Evolutionary conservation across 805 yeast genomes (phyloP).

Genomic region (Barnettozyma sucrosica): DNA sequence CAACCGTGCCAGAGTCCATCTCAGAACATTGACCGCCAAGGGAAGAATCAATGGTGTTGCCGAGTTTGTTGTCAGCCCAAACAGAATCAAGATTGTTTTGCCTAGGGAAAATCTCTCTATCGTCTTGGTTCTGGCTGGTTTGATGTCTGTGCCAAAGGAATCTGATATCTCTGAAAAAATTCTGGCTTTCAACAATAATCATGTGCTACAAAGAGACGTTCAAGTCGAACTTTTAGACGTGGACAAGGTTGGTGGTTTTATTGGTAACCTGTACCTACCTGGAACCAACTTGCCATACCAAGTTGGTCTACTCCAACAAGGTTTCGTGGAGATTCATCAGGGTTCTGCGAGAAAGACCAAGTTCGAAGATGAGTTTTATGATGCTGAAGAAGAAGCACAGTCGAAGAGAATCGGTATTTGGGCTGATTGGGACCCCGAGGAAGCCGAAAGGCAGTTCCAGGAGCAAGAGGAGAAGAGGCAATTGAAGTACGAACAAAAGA

Average conservation of each 20-base stretch:
- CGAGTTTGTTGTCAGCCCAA: constrained; percentile 65
- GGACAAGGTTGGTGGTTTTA: constrained; percentile 77
- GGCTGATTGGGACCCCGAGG: constrained; percentile 48
- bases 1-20: constrained; percentile 66
- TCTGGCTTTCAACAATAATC: constrained; percentile 44
- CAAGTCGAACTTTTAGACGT: constrained; percentile 60
- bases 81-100: constrained; percentile 56
- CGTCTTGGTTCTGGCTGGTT: constrained; percentile 72
- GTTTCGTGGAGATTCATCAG: constrained; percentile 60
- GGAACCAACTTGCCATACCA: constrained; percentile 53
- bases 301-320: constrained; percentile 49
- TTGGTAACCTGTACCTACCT: constrained; percentile 59
- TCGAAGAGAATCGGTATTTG: constrained; percentile 55
- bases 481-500: constrained; percentile 22
- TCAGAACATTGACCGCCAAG: constrained; percentile 64
- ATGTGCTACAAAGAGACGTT: constrained; percentile 67
- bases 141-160: constrained; percentile 38
- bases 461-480: constrained; percentile 23
- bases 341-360: constrained; percentile 56
- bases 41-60: constrained; percentile 61
- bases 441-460: constrained; percentile 28
- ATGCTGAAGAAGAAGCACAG: constrained; percentile 61
- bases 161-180: constrained; percentile 43
- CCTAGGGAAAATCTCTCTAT: constrained; percentile 70
- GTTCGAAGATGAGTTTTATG: constrained; percentile 45